A percentile compares a stretch with the other conserved stretches of the same genome.
phyloP scores from a whole-genome alignment of 2,329 filamentous ascomycete species.

The Alternaria sp. region DNA sequence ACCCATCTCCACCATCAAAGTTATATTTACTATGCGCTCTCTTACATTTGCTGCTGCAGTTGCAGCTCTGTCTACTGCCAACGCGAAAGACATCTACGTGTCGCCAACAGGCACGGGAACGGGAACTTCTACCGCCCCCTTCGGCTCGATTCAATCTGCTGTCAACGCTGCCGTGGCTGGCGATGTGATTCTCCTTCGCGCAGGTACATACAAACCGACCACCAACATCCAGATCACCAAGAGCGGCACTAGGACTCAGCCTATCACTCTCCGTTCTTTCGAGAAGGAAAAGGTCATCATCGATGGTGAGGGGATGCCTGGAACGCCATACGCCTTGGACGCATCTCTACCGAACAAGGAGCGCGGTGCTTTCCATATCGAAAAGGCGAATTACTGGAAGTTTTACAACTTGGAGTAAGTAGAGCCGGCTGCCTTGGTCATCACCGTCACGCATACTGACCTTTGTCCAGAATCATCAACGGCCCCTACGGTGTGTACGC shows the following conservation, averaged over 20 bases:
- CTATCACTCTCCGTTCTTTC: slow-evolving; percentile 21
- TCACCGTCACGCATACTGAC: background rate
- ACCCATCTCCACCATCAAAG: background rate
- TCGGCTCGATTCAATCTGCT: slow-evolving; percentile 58
- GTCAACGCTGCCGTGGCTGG: slow-evolving; percentile 59
- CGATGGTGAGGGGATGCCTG: slow-evolving; percentile 21
- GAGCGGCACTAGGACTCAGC: slow-evolving; percentile 41
- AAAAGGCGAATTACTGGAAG: slow-evolving; percentile 57
- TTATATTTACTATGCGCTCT: background rate
- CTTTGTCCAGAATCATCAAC: slow-evolving; percentile 37
- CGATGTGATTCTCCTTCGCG: slow-evolving; percentile 57
- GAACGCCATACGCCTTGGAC: slow-evolving; percentile 19
- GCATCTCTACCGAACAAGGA: slow-evolving; percentile 46
- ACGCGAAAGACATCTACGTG: slow-evolving; percentile 54
- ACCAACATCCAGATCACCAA: slow-evolving; percentile 59
- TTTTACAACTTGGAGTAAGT: slow-evolving; percentile 53
- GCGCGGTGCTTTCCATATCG: slow-evolving; percentile 60
- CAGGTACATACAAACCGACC: slow-evolving; percentile 57
- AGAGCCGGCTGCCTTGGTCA: background rate
- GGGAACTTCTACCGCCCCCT: slow-evolving; percentile 53
- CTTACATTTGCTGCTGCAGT: slow-evolving; percentile 1
- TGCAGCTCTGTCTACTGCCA: background rate
- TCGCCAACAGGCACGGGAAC: slow-evolving; percentile 54
- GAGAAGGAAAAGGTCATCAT: slow-evolving; percentile 24
- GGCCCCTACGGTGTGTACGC: slow-evolving; percentile 52